phyloP scores from a whole-genome alignment of 371 early-diverging fungal genomes.

The Mucor circinelloides region DNA sequence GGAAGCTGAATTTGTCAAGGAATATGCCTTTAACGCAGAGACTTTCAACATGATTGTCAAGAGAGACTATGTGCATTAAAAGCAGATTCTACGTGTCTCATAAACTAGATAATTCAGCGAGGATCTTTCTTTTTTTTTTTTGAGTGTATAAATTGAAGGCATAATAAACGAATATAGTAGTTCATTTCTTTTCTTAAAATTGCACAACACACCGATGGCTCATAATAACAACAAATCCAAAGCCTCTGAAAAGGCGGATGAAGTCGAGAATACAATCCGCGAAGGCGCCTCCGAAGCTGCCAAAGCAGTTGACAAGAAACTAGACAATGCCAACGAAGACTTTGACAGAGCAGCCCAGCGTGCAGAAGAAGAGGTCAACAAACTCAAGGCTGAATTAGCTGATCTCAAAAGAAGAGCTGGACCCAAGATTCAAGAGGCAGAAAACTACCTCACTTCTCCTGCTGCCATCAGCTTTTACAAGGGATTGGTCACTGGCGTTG shows the following conservation, averaged over 20 bases:
- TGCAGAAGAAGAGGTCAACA: slow-evolving; percentile 41
- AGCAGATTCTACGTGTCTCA: background rate
- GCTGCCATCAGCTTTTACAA: slow-evolving; percentile 41
- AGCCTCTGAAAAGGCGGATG: slow-evolving; percentile 4
- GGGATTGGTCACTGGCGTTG: slow-evolving; percentile 31
- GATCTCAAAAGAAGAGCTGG: slow-evolving; percentile 35
- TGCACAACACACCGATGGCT: background rate
- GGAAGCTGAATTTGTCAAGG: slow-evolving; percentile 89
- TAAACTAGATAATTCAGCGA: background rate
- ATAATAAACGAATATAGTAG: background rate
- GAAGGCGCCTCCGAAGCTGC: slow-evolving; percentile 5
- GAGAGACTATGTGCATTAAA: slow-evolving; percentile 53
- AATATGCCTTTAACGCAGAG: slow-evolving; percentile 71
- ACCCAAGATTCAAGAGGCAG: slow-evolving; percentile 47
- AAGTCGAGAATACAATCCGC: slow-evolving; percentile 10
- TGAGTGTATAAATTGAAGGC: background rate
- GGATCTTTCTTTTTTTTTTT: background rate
- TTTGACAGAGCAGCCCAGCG: slow-evolving; percentile 29
- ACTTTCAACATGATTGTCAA: slow-evolving; percentile 72
- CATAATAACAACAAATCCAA: background rate
- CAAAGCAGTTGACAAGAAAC: background rate
- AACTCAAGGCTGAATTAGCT: slow-evolving; percentile 40
- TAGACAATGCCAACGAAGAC: slow-evolving; percentile 8
- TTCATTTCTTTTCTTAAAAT: background rate
- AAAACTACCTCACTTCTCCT: slow-evolving; percentile 39